Conservation (phyloP, 2,329 filamentous ascomycete genomes). For the Neofusicoccum ribis region DNA sequence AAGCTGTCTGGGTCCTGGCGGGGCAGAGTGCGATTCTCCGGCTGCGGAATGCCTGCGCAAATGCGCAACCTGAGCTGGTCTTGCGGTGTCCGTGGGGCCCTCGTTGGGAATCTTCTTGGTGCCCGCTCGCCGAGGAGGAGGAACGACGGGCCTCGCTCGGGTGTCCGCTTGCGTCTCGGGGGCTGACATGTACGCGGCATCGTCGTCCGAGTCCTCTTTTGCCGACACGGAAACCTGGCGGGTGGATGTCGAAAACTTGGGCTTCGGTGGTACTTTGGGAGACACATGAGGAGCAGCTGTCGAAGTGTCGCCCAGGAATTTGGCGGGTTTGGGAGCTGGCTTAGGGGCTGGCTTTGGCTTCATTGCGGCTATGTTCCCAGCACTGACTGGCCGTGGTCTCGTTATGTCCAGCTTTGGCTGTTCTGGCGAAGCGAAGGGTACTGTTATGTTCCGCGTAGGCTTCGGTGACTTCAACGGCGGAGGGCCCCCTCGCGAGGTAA, state of each 20-base stretch:
- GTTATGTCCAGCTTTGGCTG: background rate
- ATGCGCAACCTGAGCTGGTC: background rate
- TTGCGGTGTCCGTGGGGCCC: background rate
- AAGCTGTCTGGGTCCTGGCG: slow-evolving; percentile 27
- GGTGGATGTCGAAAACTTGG: background rate
- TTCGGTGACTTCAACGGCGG: slow-evolving; percentile 45
- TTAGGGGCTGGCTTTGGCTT: slow-evolving; percentile 31
- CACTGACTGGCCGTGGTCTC: slow-evolving; percentile 20
- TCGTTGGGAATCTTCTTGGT: slow-evolving; percentile 28
- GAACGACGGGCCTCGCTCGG: slow-evolving; percentile 33
- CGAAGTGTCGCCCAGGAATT: slow-evolving; percentile 16
- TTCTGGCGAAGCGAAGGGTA: slow-evolving; percentile 2
- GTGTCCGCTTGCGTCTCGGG: slow-evolving; percentile 35
- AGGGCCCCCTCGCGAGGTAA: slow-evolving; percentile 27
- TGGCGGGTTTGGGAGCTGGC: slow-evolving; percentile 31
- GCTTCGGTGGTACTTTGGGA: slow-evolving; percentile 3
- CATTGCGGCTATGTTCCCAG: slow-evolving; percentile 14
- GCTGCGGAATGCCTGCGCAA: slow-evolving; percentile 27
- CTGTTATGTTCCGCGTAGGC: slow-evolving; percentile 32
- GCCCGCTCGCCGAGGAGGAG: slow-evolving; percentile 37
- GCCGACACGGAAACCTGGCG: background rate
- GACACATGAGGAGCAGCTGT: background rate
- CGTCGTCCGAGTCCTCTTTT: slow-evolving; percentile 20
- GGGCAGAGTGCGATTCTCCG: slow-evolving; percentile 26
- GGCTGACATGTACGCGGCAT: slow-evolving; percentile 33